Conservation (phyloP, 768 basidiomycete genomes). For the Suillus variegatus region DNA sequence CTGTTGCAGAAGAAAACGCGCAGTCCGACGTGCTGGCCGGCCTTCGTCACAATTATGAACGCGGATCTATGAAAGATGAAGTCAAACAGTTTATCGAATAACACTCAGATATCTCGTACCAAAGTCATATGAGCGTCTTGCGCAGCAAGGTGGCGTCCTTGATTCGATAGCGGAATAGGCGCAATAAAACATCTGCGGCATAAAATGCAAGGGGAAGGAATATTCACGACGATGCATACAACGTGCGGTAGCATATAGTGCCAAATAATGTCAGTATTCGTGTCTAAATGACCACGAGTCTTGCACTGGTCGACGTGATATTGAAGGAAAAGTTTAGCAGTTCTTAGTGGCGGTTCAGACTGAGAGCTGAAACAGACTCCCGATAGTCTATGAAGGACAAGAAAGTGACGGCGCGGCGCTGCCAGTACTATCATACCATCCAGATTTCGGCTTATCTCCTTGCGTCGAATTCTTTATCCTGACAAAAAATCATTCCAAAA, state of each 20-base stretch:
- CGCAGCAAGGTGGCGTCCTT: constrained; percentile 72
- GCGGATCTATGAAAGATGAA: constrained; percentile 41
- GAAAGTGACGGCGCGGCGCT: too few relatives aligned
- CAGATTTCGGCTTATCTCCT: too few relatives aligned
- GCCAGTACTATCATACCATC: too few relatives aligned
- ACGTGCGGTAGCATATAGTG: constrained; percentile 81
- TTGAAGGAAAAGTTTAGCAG: too few relatives aligned
- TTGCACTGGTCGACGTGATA: neutral
- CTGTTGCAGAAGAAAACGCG: constrained; percentile 49
- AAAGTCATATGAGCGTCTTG: constrained; percentile 70
- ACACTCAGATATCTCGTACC: constrained; percentile 38
- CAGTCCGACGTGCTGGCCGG: constrained; percentile 51
- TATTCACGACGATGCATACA: constrained; percentile 82
- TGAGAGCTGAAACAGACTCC: too few relatives aligned
- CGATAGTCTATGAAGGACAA: too few relatives aligned
- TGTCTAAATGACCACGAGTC: neutral
- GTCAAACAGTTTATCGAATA: neutral
- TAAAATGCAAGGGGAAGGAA: constrained; percentile 81
- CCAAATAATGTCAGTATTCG: constrained; percentile 47
- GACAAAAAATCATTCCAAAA: too few relatives aligned
- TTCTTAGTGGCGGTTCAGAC: too few relatives aligned
- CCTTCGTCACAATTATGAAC: constrained; percentile 57
- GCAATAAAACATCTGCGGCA: constrained; percentile 72
- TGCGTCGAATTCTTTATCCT: too few relatives aligned
- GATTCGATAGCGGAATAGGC: constrained; percentile 69